Evolutionary conservation across 768 basidiomycete genomes (phyloP).

Genomic region (Lactifluus volemus): DNA sequence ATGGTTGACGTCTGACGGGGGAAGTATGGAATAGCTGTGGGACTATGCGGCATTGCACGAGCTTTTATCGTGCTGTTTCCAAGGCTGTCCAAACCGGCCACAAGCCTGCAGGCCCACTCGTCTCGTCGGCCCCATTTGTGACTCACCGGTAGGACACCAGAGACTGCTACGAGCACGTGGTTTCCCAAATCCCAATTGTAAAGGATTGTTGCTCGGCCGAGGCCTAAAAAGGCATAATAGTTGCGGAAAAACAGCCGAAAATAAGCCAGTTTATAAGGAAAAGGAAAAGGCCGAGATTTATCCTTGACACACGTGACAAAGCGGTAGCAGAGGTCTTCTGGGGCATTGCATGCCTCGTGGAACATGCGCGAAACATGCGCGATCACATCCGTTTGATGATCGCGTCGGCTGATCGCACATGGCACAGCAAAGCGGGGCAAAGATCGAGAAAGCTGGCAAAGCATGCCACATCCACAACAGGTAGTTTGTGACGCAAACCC

Average conservation of each 20-base stretch:
- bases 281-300: neutral
- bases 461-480: neutral
- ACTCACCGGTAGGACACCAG: neutral
- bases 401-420: neutral
- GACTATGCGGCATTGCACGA: neutral
- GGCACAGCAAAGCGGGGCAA: neutral
- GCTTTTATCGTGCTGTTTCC: neutral
- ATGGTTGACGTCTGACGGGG: neutral
- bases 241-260: neutral
- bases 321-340: neutral
- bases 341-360: neutral
- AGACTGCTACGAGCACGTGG: neutral
- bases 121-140: neutral
- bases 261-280: too few species aligned
- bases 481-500: neutral
- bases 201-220: neutral
- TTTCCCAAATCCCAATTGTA: neutral
- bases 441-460: neutral
- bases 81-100: slow-evolving; percentile 1
- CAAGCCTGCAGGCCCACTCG: neutral
- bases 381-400: neutral
- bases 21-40: neutral
- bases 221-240: neutral
- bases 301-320: neutral
- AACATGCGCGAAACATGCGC: neutral